Percentiles rank a stretch among this genome's conserved stretches.
Evolutionary conservation across 2,329 filamentous ascomycete genomes (phyloP).

Genomic region (Diaporthe velutina): DNA sequence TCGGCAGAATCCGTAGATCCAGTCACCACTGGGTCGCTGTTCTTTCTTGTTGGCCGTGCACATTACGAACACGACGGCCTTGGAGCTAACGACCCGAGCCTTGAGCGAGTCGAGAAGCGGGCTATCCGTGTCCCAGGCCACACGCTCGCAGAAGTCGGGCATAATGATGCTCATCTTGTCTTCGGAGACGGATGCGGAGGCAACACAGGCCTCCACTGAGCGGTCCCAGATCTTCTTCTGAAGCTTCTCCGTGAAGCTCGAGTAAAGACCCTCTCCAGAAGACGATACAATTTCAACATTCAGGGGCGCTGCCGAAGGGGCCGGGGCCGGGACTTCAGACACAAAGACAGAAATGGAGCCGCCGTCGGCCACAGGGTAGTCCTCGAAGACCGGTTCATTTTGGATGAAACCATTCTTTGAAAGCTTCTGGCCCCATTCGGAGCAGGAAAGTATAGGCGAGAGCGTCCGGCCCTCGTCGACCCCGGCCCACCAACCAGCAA

Average conservation of each 20-base stretch:
- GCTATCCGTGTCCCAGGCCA: neutral
- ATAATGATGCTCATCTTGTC: neutral
- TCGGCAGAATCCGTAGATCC: neutral
- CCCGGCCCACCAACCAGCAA: constrained; percentile 52
- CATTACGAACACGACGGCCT: neutral
- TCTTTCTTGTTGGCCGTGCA: neutral
- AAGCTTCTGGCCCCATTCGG: neutral
- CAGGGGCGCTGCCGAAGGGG: neutral
- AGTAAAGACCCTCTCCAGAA: neutral
- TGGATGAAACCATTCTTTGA: neutral
- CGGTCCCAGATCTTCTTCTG: neutral
- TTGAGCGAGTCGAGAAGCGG: neutral
- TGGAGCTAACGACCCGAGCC: neutral
- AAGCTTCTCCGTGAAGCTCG: neutral
- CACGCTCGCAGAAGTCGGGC: neutral
- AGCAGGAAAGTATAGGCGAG: neutral
- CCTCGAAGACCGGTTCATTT: neutral
- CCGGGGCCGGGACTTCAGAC: neutral
- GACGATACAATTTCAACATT: neutral
- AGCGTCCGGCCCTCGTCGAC: neutral
- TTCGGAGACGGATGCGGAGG: neutral
- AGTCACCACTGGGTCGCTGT: neutral
- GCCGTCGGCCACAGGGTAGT: neutral
- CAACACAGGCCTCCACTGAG: neutral
- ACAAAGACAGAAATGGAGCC: neutral